Evolutionary conservation across 805 yeast species (phyloP).

Genomic region (Kuraishia piskuri): DNA sequence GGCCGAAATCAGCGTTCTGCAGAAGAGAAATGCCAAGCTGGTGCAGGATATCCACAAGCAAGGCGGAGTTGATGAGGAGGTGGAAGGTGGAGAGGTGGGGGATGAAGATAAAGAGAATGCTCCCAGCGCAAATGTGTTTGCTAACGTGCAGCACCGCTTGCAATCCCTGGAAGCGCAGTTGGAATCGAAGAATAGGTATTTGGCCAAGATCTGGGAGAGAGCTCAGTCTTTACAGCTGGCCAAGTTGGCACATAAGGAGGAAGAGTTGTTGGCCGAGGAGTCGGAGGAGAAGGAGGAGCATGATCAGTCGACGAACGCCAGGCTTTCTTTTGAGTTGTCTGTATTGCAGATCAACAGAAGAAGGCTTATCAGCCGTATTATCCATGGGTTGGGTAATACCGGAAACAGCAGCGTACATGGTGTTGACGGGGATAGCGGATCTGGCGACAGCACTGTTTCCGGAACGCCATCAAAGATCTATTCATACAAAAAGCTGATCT

Average conservation of each 20-base stretch:
- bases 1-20: constrained; percentile 21
- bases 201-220: constrained; percentile 39
- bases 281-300: background rate
- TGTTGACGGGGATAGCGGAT: background rate
- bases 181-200: constrained; percentile 20
- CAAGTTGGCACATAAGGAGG: constrained; percentile 48
- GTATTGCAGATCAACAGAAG: constrained; percentile 32
- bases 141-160: constrained; percentile 8
- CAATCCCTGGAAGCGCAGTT: constrained; percentile 11
- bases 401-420: constrained; percentile 1
- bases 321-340: constrained; percentile 27
- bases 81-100: background rate
- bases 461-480: constrained; percentile 1
- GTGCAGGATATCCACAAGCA: constrained; percentile 11
- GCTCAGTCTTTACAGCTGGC: constrained; percentile 58
- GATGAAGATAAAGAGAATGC: background rate
- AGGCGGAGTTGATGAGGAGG: constrained; percentile 15
- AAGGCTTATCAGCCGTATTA: constrained; percentile 17
- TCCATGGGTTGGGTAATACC: background rate
- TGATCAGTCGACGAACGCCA: constrained; percentile 9
- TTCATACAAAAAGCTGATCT: constrained; percentile 57
- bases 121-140: background rate
- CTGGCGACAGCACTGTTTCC: background rate
- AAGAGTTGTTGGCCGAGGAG: constrained; percentile 6
- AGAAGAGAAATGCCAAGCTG: constrained; percentile 11